Conservation (phyloP, 352 stramenopile genomes). For the Globisporangium carolinianum region DNA sequence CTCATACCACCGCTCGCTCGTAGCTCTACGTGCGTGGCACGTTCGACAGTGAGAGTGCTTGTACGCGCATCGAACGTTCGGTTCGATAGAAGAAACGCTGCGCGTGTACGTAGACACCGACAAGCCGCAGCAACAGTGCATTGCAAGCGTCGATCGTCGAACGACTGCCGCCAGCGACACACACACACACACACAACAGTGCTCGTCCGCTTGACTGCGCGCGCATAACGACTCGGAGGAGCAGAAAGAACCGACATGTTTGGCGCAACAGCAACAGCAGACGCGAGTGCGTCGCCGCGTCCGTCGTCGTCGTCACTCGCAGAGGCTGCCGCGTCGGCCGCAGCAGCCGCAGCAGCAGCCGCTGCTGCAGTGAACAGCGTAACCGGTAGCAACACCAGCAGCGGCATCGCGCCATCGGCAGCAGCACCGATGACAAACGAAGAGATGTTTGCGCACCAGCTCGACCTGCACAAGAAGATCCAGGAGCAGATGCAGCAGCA, state of each 20-base stretch:
- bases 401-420: not conserved
- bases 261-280: slow-evolving; percentile 1
- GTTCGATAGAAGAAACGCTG: not conserved
- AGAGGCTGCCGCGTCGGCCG: not conserved
- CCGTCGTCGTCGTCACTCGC: slow-evolving; percentile 4
- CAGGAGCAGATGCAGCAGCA: slow-evolving; percentile 85
- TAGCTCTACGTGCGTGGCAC: no score
- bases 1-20: no score
- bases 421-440: slow-evolving; percentile 57
- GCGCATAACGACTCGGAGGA: not conserved
- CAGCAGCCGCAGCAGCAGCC: not conserved
- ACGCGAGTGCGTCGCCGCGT: slow-evolving; percentile 3
- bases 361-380: not conserved
- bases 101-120: no score
- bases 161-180: not conserved
- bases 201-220: not conserved
- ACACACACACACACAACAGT: not conserved
- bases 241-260: slow-evolving; percentile 10
- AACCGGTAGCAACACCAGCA: not conserved
- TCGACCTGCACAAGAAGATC: slow-evolving; percentile 79
- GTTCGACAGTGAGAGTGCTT: no score
- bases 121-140: not conserved
- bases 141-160: not conserved
- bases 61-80: not conserved
- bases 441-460: slow-evolving; percentile 72